phyloP scores from a whole-genome alignment of 495 filamentous ascomycete genomes.

The Saxispiralis lemnorum region DNA sequence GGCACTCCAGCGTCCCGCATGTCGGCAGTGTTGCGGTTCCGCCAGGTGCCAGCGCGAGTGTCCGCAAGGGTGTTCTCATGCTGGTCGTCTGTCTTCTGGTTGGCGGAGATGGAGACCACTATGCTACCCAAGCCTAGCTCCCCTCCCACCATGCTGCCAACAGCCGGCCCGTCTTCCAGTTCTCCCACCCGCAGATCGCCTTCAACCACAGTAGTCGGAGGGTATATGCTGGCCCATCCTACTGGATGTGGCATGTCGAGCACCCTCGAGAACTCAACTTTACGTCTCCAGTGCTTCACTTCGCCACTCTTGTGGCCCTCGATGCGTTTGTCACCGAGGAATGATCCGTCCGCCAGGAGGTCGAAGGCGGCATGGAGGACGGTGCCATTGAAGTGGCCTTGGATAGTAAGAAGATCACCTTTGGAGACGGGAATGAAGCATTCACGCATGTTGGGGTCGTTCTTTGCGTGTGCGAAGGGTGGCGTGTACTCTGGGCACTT shows the following conservation, averaged over 20 bases:
- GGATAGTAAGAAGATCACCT: conserved; percentile 5
- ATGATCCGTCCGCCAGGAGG: conserved; percentile 9
- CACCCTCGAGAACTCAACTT: not conserved
- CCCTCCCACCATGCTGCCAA: not conserved
- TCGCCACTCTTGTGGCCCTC: conserved; percentile 2
- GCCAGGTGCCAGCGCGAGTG: not conserved
- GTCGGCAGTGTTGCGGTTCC: not conserved
- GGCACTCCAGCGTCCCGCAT: not conserved
- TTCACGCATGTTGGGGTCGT: conserved; percentile 1
- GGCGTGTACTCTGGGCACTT: conserved; percentile 4
- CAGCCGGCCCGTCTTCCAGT: not conserved
- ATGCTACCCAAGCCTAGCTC: conserved; percentile 8
- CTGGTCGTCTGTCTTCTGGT: not conserved
- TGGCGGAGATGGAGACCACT: conserved; percentile 4
- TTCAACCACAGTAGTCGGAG: conserved; percentile 5
- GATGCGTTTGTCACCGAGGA: conserved; percentile 4
- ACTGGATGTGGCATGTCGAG: conserved; percentile 1
- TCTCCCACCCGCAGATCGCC: conserved; percentile 1
- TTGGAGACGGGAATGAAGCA: conserved; percentile 4
- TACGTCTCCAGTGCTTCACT: conserved; percentile 1
- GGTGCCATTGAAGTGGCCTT: conserved; percentile 7
- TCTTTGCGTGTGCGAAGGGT: not conserved
- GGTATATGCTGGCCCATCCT: not conserved
- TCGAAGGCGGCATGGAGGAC: conserved; percentile 3
- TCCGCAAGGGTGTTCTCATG: not conserved